Evolutionary conservation across 495 filamentous ascomycete genomes (phyloP).

Genomic region (Talaromyces adpressus): DNA sequence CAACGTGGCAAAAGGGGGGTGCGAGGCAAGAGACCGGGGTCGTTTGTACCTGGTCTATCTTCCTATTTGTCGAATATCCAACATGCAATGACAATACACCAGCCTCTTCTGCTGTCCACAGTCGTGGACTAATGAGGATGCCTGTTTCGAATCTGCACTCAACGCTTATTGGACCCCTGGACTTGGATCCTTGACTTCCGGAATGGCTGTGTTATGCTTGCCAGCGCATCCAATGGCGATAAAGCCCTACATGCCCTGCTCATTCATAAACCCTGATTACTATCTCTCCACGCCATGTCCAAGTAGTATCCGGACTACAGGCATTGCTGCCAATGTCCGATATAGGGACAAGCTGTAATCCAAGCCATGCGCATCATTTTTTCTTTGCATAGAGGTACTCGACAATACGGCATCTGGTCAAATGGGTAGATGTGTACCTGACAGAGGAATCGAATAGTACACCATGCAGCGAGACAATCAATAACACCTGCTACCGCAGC

Average conservation of each 20-base stretch:
- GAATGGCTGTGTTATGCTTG: conserved; percentile 4
- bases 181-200: not conserved
- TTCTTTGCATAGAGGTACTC: not conserved
- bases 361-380: conserved; percentile 2
- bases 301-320: not conserved
- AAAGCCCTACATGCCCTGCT: not conserved
- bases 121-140: conserved; percentile 1
- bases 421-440: conserved; percentile 2
- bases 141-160: not conserved
- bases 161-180: not conserved
- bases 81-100: not conserved
- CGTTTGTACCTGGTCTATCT: not conserved
- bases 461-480: not conserved
- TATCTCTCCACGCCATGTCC: not conserved
- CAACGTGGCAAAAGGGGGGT: conserved; percentile 4
- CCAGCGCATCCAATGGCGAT: conserved; percentile 4
- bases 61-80: not conserved
- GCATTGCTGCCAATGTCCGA: conserved; percentile 3
- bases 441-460: conserved; percentile 1
- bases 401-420: not conserved
- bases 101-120: not conserved
- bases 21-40: not conserved
- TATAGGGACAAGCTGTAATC: not conserved
- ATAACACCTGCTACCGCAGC: not conserved
- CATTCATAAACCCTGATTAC: not conserved